Evolutionary conservation across 2,329 filamentous ascomycete species (phyloP), one percentile per base, ranked within the genome.

Genomic region (Cercospora berteroae): DNA sequence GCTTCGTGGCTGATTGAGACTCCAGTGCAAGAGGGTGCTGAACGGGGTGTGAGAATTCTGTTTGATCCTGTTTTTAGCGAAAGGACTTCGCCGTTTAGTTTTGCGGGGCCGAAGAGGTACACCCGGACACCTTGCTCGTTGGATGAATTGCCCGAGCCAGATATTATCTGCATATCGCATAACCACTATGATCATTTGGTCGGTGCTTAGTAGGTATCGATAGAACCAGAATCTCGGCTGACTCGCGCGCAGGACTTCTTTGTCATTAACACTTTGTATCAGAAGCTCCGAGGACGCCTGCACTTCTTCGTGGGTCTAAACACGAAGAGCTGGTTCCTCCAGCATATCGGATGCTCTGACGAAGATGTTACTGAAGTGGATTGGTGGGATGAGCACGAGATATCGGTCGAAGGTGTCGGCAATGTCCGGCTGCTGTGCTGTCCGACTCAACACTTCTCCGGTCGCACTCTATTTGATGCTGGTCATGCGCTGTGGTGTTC

Each of bases 111-210:
- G 0, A 82, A 84, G 60, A 78, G 85, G 36, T 85, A 85, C 64
- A 83, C 82, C 13, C 83, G 81, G 3, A 78, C 83, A 4, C 85
- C 85, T 0, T 87, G 84, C 71, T 70, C 73, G 0, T 71, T 85
- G 2, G 77, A 82, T 2, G 83, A 85, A 18, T 72, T 87, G 2
- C 85, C 85, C 0, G 79, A 83, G 2, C 76, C 86, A 9, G 85
- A 87, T 64, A 73, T 83, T 2, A 79, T 87, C 3, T 76, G 81
- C 66, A 85, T 87, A 58, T 84, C 81, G 63, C 85, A 87, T 73
- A 84, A 86, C 69, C 85, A 87, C 71, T 86, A 86, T 70, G 66
- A 87, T 69, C 85, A 87, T 67, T 78, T 86, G 57, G 84, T 86
- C 66, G 74, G 78, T 6, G 33, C 33, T 76, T 79, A n/a, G n/a